A percentile compares a stretch with the other conserved stretches of the same genome.
These are phyloP conservation scores for Phoenix dactylifera DNA, from an alignment of 176 grass and related monocot species.

Conservation along the genomic window DNA sequence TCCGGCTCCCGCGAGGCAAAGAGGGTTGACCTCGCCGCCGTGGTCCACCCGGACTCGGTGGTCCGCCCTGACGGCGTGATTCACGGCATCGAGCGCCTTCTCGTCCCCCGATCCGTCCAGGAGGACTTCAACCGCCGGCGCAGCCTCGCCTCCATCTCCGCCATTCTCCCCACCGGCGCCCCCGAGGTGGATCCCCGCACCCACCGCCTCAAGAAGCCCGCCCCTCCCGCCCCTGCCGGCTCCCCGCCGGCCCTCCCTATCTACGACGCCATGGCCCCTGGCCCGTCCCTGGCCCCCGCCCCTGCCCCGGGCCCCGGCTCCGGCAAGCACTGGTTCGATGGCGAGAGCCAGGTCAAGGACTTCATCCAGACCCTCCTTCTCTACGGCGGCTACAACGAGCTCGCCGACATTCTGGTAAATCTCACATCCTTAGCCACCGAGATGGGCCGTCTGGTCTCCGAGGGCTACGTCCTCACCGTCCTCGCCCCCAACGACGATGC, in stretches of 20 bases:
- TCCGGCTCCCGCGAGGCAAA: not conserved
- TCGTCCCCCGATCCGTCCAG: conserved; percentile 60
- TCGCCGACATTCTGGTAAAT: conserved; percentile 82
- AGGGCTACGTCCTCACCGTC: conserved; percentile 68
- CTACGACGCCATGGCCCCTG: conserved; percentile 60
- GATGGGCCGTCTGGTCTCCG: conserved; percentile 73
- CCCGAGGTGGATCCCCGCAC: conserved; percentile 70
- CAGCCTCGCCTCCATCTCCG: conserved; percentile 58
- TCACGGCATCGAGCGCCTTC: conserved; percentile 52
- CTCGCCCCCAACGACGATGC: conserved; percentile 78
- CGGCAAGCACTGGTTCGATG: conserved; percentile 66
- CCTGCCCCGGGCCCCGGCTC: conserved; percentile 29
- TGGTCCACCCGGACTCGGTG: conserved; percentile 31
- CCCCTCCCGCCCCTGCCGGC: conserved; percentile 32
- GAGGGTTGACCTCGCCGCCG: conserved; percentile 23
- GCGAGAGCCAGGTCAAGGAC: conserved; percentile 76
- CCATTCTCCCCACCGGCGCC: conserved; percentile 39
- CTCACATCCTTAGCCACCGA: conserved; percentile 62
- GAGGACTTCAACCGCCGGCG: conserved; percentile 77
- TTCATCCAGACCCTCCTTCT: conserved; percentile 81
- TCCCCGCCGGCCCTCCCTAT: conserved; percentile 46
- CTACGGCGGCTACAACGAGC: conserved; percentile 90
- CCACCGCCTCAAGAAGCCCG: conserved; percentile 65
- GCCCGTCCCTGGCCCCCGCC: conserved; percentile 46
- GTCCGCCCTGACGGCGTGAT: conserved; percentile 60